Percentiles rank a stretch among this genome's conserved stretches.
phyloP scores from a whole-genome alignment of 2,329 filamentous ascomycete species.

The Piedraia hortae region DNA sequence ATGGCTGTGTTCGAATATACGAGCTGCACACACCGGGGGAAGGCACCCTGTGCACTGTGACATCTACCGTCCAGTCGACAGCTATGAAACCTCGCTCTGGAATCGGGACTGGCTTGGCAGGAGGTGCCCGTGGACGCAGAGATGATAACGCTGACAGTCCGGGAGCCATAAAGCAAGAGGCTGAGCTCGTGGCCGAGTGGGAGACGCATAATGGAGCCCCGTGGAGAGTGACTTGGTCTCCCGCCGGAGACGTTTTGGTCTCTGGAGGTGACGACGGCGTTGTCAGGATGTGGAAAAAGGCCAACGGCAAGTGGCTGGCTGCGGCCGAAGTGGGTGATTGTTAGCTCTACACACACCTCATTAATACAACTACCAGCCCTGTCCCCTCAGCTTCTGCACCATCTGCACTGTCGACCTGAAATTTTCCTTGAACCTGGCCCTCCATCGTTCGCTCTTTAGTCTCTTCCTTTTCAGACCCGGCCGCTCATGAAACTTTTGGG shows the following conservation, averaged over 20 bases:
- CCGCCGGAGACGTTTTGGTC: slow-evolving; percentile 37
- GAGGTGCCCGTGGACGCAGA: slow-evolving; percentile 20
- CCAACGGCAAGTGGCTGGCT: slow-evolving; percentile 21
- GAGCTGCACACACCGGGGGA: slow-evolving; percentile 35
- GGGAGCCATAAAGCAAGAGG: slow-evolving; percentile 37
- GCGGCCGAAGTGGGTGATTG: slow-evolving; percentile 22
- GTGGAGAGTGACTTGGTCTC: slow-evolving; percentile 43
- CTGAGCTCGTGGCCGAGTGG: slow-evolving; percentile 36
- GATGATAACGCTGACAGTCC: slow-evolving; percentile 27
- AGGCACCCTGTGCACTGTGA: slow-evolving; percentile 18
- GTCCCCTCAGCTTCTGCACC: slow-evolving; percentile 41
- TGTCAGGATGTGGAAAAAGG: slow-evolving; percentile 23
- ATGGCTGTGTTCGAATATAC: slow-evolving; percentile 74
- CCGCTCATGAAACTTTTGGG: slow-evolving; percentile 47
- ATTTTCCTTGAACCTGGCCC: slow-evolving; percentile 36
- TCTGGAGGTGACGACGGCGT: slow-evolving; percentile 51
- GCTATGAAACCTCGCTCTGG: slow-evolving; percentile 18
- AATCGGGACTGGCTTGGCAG: slow-evolving; percentile 26
- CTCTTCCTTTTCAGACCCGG: slow-evolving; percentile 54
- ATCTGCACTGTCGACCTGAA: slow-evolving; percentile 37
- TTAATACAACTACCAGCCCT: slow-evolving; percentile 49
- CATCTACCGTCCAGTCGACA: slow-evolving; percentile 1
- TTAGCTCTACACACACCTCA: too few relatives aligned
- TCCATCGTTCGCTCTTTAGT: slow-evolving; percentile 40
- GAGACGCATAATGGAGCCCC: slow-evolving; percentile 41